Conservation (phyloP, 306 rosid genomes). For the Cicer pinnatifidum region DNA sequence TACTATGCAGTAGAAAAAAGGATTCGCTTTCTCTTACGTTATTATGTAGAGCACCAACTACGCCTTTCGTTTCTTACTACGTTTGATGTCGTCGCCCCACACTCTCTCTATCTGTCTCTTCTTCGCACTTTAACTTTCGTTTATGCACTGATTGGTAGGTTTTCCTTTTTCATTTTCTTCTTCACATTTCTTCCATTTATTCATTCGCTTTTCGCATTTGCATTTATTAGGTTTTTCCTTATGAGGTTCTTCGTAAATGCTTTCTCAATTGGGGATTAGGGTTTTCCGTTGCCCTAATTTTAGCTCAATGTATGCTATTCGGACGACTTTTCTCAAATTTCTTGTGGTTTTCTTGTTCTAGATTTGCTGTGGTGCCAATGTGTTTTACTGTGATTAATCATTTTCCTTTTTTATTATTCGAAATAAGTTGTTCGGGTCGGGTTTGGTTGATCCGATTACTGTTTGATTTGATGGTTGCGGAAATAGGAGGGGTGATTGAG, state of each 20-base stretch:
- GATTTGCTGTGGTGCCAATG: conserved; percentile 24
- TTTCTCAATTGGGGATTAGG: conserved; percentile 28
- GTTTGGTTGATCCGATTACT: conserved; percentile 11
- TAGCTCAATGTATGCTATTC: conserved; percentile 30
- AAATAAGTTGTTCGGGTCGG: not conserved
- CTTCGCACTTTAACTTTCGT: conserved; percentile 24
- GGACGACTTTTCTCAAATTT: not conserved
- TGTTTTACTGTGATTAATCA: not conserved
- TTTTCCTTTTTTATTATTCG: not conserved
- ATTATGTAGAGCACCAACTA: conserved; percentile 14
- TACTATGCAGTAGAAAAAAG: not conserved
- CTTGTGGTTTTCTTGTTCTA: conserved; percentile 16
- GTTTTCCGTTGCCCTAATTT: conserved; percentile 28
- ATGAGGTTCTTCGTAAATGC: not conserved
- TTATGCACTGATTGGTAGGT: conserved; percentile 35
- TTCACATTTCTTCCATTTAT: not conserved
- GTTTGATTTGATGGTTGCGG: conserved; percentile 41
- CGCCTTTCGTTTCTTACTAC: conserved; percentile 30
- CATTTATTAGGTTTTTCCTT: conserved; percentile 21
- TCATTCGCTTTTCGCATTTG: not conserved
- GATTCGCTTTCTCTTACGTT: conserved; percentile 25
- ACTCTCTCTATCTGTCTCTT: not conserved
- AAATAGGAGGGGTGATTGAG: not conserved
- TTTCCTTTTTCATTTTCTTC: conserved; percentile 6
- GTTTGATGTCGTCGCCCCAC: conserved; percentile 36